Evolutionary conservation across 345 rosid genomes (phyloP).

Genomic region (Pistacia vera): DNA sequence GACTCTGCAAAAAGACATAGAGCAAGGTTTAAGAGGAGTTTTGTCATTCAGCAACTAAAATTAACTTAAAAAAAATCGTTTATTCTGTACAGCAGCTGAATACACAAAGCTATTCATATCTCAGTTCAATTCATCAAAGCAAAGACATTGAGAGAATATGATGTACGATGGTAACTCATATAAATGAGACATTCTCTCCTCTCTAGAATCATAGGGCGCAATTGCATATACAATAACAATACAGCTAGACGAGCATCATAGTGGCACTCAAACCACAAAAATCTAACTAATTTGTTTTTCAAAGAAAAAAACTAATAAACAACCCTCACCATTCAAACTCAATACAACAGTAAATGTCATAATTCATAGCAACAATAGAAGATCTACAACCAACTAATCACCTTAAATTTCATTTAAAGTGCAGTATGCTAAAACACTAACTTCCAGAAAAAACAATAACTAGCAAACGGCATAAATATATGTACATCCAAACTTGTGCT

Average conservation of each 20-base stretch:
- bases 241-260: neutral
- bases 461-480: neutral
- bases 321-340: neutral
- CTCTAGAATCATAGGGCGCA: neutral
- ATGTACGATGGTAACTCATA: neutral
- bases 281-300: neutral
- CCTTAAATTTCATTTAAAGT: neutral
- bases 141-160: neutral
- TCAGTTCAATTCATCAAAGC: neutral
- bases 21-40: slow-evolving; percentile 14
- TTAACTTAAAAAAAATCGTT: neutral
- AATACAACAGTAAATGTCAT: neutral
- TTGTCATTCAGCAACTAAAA: slow-evolving; percentile 13
- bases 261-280: neutral
- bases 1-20: slow-evolving; percentile 47
- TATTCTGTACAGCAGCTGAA: neutral
- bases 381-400: neutral
- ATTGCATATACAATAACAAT: neutral
- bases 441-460: neutral
- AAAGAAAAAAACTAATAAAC: neutral
- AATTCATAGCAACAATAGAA: neutral
- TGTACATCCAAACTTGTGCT: neutral
- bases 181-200: neutral
- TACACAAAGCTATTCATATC: neutral
- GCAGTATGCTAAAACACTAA: neutral